A percentile compares a stretch with the other conserved stretches of the same genome.
These are phyloP conservation scores for Aspergillus novoparasiticus DNA, from an alignment of 2,329 filamentous ascomycete species.

Conservation along the genomic window DNA sequence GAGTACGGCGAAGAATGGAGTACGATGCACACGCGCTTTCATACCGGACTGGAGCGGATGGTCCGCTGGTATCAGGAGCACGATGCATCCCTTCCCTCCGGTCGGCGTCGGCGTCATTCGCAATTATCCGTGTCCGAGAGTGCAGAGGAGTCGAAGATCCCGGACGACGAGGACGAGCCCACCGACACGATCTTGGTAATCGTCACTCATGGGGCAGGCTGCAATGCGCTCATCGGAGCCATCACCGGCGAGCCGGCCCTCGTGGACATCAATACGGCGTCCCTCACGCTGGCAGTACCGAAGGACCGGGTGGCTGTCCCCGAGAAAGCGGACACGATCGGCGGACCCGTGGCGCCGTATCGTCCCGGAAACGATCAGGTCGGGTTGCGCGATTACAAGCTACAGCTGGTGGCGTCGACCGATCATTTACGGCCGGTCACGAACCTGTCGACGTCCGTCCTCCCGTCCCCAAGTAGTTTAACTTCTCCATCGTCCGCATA, in stretches of 20 bases:
- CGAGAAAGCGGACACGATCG: slow-evolving; percentile 9
- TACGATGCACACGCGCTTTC: slow-evolving; percentile 88
- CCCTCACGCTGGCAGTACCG: slow-evolving; percentile 81
- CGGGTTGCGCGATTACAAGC: slow-evolving; percentile 58
- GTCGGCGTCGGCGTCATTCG: slow-evolving; percentile 19
- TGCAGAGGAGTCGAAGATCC: slow-evolving; percentile 13
- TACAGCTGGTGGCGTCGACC: slow-evolving; percentile 62
- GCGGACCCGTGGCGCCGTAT: slow-evolving; percentile 10
- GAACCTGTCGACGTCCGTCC: slow-evolving; percentile 33
- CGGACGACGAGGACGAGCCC: slow-evolving; percentile 61
- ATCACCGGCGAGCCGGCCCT: slow-evolving; percentile 89
- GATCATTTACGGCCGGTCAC: slow-evolving; percentile 60
- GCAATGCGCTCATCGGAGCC: slow-evolving; percentile 91
- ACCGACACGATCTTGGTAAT: slow-evolving; percentile 80
- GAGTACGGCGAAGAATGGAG: slow-evolving; percentile 93
- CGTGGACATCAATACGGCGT: slow-evolving; percentile 86
- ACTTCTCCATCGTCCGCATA: slow-evolving; percentile 31
- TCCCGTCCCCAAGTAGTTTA: slow-evolving; percentile 26
- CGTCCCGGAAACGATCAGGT: slow-evolving; percentile 15
- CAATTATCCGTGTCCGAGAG: slow-evolving; percentile 18
- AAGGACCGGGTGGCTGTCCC: slow-evolving; percentile 43
- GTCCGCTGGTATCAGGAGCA: slow-evolving; percentile 77
- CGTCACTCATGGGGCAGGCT: slow-evolving; percentile 92
- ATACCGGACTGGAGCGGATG: slow-evolving; percentile 75
- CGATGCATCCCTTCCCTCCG: slow-evolving; percentile 25